Percentiles rank a stretch among this genome's conserved stretches.
Evolutionary conservation across 179 eudicot species (phyloP).

Genomic region (Patellifolia procumbens): DNA sequence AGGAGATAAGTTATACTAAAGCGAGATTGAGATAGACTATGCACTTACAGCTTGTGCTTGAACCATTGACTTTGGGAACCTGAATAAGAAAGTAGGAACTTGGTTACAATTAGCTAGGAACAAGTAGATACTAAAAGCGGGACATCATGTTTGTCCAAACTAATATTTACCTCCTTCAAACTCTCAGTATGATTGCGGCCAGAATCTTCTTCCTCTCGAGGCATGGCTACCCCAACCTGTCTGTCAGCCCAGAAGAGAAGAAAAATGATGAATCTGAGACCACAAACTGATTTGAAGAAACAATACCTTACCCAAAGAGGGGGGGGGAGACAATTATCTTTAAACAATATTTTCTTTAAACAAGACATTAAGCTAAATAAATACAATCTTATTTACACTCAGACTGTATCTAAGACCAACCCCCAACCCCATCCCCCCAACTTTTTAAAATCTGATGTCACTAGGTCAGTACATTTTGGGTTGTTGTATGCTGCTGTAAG

Average conservation of each 20-base stretch:
- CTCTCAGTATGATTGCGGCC: constrained; percentile 30
- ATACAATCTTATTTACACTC: neutral
- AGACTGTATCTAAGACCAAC: neutral
- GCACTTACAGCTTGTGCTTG: constrained; percentile 52
- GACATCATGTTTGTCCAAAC: constrained; percentile 11
- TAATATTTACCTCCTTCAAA: constrained; percentile 45
- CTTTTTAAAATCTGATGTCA: neutral
- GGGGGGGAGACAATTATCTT: neutral
- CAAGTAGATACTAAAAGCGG: neutral
- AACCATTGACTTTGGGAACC: constrained; percentile 45
- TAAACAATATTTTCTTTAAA: too few relatives aligned
- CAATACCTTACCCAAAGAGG: neutral
- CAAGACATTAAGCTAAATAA: too few relatives aligned
- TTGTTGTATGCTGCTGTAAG: neutral
- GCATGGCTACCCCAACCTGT: constrained; percentile 42
- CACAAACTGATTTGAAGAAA: neutral
- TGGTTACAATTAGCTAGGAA: constrained; percentile 4
- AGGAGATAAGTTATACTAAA: neutral
- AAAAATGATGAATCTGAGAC: constrained; percentile 16
- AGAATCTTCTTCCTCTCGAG: constrained; percentile 37
- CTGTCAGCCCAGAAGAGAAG: constrained; percentile 45
- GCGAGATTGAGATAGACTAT: constrained; percentile 2
- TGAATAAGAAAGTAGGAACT: constrained; percentile 35
- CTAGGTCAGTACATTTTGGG: neutral
- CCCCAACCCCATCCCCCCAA: neutral